Conservation (phyloP, 2,329 filamentous ascomycete species). For the Alternaria solani region DNA sequence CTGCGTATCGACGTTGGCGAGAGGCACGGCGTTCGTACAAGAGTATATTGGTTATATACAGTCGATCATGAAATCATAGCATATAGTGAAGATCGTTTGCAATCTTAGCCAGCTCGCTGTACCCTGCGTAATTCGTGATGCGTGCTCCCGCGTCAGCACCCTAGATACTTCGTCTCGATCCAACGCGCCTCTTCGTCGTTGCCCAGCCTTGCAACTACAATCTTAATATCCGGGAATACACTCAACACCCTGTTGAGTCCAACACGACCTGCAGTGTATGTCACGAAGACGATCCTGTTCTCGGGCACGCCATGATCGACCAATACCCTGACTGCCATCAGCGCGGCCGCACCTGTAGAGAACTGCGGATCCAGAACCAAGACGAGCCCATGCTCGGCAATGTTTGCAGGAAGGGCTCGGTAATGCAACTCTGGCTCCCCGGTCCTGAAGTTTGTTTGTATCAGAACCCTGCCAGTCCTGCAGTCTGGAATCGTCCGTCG, state of each 20-base stretch:
- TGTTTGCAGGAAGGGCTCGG: conserved; percentile 75
- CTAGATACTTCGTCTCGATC: conserved; percentile 89
- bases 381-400: conserved; percentile 79
- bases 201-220: conserved; percentile 84
- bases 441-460: conserved; percentile 75
- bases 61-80: conserved; percentile 6
- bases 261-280: conserved; percentile 85
- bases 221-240: conserved; percentile 86
- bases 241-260: conserved; percentile 85
- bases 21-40: conserved; percentile 17
- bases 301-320: conserved; percentile 91
- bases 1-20: conserved; percentile 26
- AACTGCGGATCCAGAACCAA: conserved; percentile 93
- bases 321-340: conserved; percentile 97
- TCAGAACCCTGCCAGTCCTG: conserved; percentile 84
- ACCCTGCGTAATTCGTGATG: not conserved
- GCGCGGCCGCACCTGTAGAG: conserved; percentile 81
- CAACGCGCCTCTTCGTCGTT: conserved; percentile 85
- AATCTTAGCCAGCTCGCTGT: not conserved
- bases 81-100: conserved; percentile 7
- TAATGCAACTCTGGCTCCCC: conserved; percentile 95
- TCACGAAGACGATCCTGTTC: conserved; percentile 88
- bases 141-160: conserved; percentile 67
- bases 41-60: conserved; percentile 16
- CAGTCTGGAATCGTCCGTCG: conserved; percentile 93